A percentile compares a stretch with the other conserved stretches of the same genome.
Conservation (phyloP, 768 basidiomycete genomes). For the Suillus plorans region DNA sequence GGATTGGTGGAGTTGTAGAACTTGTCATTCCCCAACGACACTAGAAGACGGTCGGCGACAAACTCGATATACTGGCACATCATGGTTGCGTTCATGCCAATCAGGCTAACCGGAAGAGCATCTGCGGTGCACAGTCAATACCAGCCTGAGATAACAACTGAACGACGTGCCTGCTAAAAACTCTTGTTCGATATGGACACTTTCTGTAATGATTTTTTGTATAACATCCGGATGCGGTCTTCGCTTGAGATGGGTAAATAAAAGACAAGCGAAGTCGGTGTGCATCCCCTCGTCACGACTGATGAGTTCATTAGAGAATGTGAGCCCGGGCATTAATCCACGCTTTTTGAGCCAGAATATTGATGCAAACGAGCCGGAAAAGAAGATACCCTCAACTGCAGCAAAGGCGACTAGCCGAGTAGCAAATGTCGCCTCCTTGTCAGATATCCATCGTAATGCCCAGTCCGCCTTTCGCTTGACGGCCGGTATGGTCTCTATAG, state of each 20-base stretch:
- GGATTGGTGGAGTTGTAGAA: conserved; percentile 78
- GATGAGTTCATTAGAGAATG: conserved; percentile 96
- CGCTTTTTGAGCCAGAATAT: conserved; percentile 99
- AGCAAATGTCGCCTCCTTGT: conserved; percentile 75
- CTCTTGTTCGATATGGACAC: conserved; percentile 84
- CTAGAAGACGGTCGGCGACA: conserved; percentile 85
- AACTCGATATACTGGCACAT: conserved; percentile 94
- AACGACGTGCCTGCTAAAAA: conserved; percentile 66
- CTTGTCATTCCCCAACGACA: conserved; percentile 81
- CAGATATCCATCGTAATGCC: conserved; percentile 92
- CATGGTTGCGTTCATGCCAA: conserved; percentile 86
- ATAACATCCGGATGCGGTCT: conserved; percentile 82
- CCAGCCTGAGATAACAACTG: neutral
- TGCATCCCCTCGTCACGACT: conserved; percentile 95
- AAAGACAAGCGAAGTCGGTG: conserved; percentile 91
- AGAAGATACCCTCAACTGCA: conserved; percentile 96
- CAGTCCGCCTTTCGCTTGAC: conserved; percentile 93
- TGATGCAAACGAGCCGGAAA: conserved; percentile 89
- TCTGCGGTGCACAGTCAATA: conserved; percentile 40
- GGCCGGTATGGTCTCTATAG: conserved; percentile 91
- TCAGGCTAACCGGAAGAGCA: conserved; percentile 81
- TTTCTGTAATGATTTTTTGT: conserved; percentile 70
- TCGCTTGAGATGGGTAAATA: conserved; percentile 79
- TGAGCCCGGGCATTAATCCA: conserved; percentile 95
- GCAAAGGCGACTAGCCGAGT: conserved; percentile 93